Percentiles rank a stretch among this genome's conserved stretches.
Evolutionary conservation across 371 early-diverging fungal species (phyloP).

Genomic region (Lichtheimia ramosa): DNA sequence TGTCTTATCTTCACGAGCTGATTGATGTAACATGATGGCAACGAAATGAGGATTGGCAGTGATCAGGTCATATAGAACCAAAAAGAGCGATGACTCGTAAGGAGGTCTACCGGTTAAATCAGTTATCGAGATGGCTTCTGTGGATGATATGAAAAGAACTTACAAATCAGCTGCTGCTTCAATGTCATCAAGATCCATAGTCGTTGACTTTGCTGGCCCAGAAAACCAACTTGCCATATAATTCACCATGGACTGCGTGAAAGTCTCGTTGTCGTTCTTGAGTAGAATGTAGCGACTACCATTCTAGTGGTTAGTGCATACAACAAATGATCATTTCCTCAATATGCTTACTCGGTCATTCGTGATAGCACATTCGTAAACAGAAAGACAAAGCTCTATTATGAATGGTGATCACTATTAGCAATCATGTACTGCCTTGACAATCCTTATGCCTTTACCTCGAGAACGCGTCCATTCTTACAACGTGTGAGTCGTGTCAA

Average conservation of each 20-base stretch:
- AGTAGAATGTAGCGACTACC: conserved; percentile 42
- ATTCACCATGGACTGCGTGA: conserved; percentile 39
- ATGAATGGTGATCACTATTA: neutral
- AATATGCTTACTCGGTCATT: conserved; percentile 37
- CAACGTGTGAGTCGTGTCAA: conserved; percentile 27
- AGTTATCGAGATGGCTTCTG: neutral
- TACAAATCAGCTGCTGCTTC: conserved; percentile 42
- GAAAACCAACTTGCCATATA: conserved; percentile 53
- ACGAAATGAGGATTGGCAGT: conserved; percentile 36
- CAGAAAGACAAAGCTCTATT: conserved; percentile 33
- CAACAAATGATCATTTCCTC: neutral
- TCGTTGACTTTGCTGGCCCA: conserved; percentile 19
- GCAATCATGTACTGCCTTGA: no score
- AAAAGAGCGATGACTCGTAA: conserved; percentile 35
- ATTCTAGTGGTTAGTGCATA: neutral
- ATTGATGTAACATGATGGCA: conserved; percentile 7
- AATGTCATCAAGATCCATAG: conserved; percentile 30
- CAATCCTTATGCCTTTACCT: neutral
- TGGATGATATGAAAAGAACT: conserved; percentile 2
- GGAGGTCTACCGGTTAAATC: conserved; percentile 37
- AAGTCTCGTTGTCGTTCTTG: conserved; percentile 49
- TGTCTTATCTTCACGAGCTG: conserved; percentile 13
- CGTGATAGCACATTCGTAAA: conserved; percentile 22
- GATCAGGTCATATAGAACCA: conserved; percentile 50
- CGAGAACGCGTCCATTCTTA: conserved; percentile 25